Base-by-base conservation (phyloP, 129 eudicot genomes). In the Centella asiatica region DNA sequence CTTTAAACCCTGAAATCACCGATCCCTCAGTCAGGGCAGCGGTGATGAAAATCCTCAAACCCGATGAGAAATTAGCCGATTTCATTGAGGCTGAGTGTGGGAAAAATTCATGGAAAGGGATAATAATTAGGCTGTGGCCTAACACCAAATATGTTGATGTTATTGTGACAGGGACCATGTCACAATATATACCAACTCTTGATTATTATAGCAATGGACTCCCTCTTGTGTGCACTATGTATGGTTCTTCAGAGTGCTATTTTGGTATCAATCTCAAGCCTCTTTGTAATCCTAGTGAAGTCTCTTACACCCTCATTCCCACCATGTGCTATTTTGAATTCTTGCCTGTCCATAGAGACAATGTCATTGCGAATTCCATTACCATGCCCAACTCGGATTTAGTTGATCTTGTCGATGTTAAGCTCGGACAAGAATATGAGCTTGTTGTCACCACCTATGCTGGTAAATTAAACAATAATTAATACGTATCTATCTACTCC, bases 101-200 rank as follows among this genome's bases (percentile, higher is more conserved):
- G 15, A 80, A 65, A 33, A 72, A 62, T 6, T 73, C 75, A 1
- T 83, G 85, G 90, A 73, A 83, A 45, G 90, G 90, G 63, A 80
- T 83, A 3, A 83, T 83, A 28, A 77, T 76, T 24, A 75, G 90
- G 67, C 57, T 83, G 32, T 83, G 90, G 90, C 90, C 90, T 39
- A 83, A 83, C 32, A 80, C 90, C 1, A 83, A 77, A 44, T 83
- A 83, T 42, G 52, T 83, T 17, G 90, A 83, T 53, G 90, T 83
- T 65, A 77, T 83, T 33, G 90, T 83, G 78, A 83, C 90, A 0
- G 90, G 90, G 28, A 83, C 90, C 0, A 83, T 83, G 90, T 83
- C 90, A 4, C 90, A 83, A 70, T 83, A 83, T 2, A 83, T 83
- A 54, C 90, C 90, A 0, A 83, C 77, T 15, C 74, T 83, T n/a